Base-by-base conservation (phyloP, 2,329 filamentous ascomycete genomes). In the Aspergillus sp. region DNA sequence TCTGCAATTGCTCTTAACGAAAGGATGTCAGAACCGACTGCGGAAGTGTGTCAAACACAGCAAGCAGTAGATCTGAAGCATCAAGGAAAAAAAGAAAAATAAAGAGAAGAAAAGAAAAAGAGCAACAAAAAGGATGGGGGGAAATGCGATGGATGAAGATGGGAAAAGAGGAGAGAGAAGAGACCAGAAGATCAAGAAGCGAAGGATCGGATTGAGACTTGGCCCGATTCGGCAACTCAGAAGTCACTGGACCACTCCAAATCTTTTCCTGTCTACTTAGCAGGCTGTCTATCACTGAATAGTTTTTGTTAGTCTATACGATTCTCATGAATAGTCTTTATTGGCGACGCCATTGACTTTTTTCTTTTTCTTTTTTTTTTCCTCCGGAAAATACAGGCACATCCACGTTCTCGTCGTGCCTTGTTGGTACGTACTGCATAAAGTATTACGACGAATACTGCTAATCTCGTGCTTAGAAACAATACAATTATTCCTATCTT, bases 31-130 rank as follows among this genome's bases (percentile, higher is more conserved):
- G 61, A 57, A 53, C 54, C 53, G 58, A 56, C 60, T 60, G 65
- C 66, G 64, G 62, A 60, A 65, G 68, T 71, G 68, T 72, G 66
- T 72, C 69, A 70, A 71, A 71, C 69, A 71, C 69, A 67, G 56
- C 63, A 64, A 61, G 60, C 59, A 63, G 52, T 49, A 54, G 49
- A 35, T 55, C 60, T 56, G 52, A 56, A 57, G 52, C 55, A 59
- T 58, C 55, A 62, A 56, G 52, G 52, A 52, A 55, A 56, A 52
- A 53, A 62, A 55, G 51, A 53, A 56, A 56, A 52, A 54, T 42
- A 57, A 61, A 50, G 49, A 53, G 54, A 50, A 52, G 44, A 50
- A 47, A 53, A 56, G 53, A 50, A 50, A 53, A 49, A 45, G 43
- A 45, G 46, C 44, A 56, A 53, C 17, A 52, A 45, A 49, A 50